Percentiles rank a stretch among this genome's conserved stretches.
These are phyloP conservation scores for Ustulina deusta DNA, from an alignment of 2,329 filamentous ascomycete species.

Conservation along the genomic window DNA sequence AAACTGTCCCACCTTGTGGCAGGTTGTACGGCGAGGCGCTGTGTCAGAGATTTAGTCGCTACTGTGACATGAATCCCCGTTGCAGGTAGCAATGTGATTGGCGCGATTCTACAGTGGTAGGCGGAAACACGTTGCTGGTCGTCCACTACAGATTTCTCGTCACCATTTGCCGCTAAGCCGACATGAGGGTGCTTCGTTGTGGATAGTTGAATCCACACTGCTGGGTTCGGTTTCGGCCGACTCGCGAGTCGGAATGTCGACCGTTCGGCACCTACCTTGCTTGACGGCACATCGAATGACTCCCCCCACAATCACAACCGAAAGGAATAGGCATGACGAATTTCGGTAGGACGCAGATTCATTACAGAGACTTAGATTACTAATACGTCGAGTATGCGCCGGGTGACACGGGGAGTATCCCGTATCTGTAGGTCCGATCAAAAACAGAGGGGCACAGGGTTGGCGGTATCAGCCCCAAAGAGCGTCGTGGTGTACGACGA, in stretches of 20 bases:
- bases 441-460: not conserved
- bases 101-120: not conserved
- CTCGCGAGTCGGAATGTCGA: constrained; percentile 11
- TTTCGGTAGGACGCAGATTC: constrained; percentile 1
- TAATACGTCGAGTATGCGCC: constrained; percentile 1
- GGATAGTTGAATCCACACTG: constrained; percentile 7
- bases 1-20: constrained; percentile 22
- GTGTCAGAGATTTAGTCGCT: constrained; percentile 32
- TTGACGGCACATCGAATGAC: constrained; percentile 10
- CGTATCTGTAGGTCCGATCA: constrained; percentile 12
- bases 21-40: constrained; percentile 37
- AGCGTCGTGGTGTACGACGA: constrained; percentile 30
- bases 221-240: constrained; percentile 9
- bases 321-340: constrained; percentile 9
- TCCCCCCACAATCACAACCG: not conserved
- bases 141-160: not conserved
- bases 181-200: constrained; percentile 5
- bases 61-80: constrained; percentile 28
- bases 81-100: constrained; percentile 21
- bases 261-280: constrained; percentile 3
- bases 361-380: constrained; percentile 19
- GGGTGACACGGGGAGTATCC: constrained; percentile 15
- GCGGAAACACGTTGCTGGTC: not conserved
- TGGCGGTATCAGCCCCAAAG: constrained; percentile 20
- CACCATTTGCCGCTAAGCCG: constrained; percentile 11